Evolutionary conservation across 2,329 filamentous ascomycete species (phyloP).

Genomic region (Sclerotinia trifoliorum): DNA sequence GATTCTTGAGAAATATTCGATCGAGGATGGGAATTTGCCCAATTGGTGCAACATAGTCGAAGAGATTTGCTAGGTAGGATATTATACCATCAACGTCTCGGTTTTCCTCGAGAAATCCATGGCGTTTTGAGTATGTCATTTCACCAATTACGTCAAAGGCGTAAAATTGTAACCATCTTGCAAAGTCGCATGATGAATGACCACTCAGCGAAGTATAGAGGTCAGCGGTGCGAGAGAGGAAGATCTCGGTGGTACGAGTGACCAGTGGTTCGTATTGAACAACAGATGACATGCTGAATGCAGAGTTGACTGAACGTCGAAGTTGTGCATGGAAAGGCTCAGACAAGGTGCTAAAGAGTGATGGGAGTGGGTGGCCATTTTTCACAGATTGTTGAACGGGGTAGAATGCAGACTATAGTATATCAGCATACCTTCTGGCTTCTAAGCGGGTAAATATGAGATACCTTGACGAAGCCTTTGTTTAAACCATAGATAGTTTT

Average conservation of each 20-base stretch:
- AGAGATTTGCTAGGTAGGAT: constrained; percentile 59
- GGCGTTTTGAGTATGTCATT: constrained; percentile 71
- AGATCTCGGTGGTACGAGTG: constrained; percentile 69
- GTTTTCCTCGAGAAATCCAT: constrained; percentile 73
- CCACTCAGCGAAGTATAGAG: constrained; percentile 46
- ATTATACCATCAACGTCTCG: constrained; percentile 75
- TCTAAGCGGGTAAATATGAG: constrained; percentile 6
- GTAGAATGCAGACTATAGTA: constrained; percentile 70
- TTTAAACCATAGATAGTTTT: constrained; percentile 79
- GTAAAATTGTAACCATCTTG: constrained; percentile 74
- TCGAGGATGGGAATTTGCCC: constrained; percentile 76
- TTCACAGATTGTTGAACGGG: constrained; percentile 72
- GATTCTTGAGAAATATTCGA: constrained; percentile 70
- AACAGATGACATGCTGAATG: constrained; percentile 74
- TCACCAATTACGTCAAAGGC: constrained; percentile 81
- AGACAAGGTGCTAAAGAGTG: constrained; percentile 74
- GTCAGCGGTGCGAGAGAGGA: constrained; percentile 61
- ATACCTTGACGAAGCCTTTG: constrained; percentile 75
- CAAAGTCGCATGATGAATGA: constrained; percentile 56
- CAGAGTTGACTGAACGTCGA: constrained; percentile 71
- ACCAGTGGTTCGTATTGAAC: constrained; percentile 80
- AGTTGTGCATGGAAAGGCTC: constrained; percentile 75
- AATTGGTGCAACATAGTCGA: constrained; percentile 70
- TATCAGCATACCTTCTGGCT: neutral
- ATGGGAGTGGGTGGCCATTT: constrained; percentile 65